These are phyloP conservation scores for Saccharum officinarum DNA, from an alignment of 176 grass and related monocot genomes.

Conservation along the genomic window DNA sequence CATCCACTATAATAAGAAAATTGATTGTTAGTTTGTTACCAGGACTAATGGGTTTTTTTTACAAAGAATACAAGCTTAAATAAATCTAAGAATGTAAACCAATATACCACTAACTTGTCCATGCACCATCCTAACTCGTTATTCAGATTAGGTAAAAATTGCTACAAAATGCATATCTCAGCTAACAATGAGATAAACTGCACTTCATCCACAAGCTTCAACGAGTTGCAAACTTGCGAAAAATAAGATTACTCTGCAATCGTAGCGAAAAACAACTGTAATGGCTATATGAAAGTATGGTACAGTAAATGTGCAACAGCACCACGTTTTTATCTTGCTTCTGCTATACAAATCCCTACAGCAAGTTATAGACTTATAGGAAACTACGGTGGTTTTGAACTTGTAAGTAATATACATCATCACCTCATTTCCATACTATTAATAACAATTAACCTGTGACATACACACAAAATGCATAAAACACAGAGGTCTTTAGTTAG, in stretches of 20 bases:
- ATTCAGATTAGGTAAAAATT: slow-evolving; percentile 1
- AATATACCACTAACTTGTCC: not conserved
- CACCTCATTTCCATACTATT: not conserved
- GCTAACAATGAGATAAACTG: slow-evolving; percentile 17
- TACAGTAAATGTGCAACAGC: not conserved
- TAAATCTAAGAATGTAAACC: slow-evolving; percentile 9
- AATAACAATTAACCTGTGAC: not conserved
- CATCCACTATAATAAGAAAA: not conserved
- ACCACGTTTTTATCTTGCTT: not conserved
- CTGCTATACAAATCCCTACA: slow-evolving; percentile 13
- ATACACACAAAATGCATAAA: slow-evolving; percentile 11
- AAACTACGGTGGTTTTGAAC: not conserved
- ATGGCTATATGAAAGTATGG: not conserved
- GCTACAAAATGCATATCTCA: not conserved
- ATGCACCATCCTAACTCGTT: not conserved
- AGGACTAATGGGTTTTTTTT: not conserved
- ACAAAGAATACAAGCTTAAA: not conserved
- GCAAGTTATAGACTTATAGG: not conserved
- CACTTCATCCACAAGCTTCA: not conserved
- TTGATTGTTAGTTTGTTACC: not conserved
- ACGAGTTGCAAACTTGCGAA: not conserved
- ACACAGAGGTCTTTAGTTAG: not conserved
- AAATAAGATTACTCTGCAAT: not conserved
- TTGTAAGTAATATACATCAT: not conserved
- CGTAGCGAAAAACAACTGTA: slow-evolving; percentile 15